These are phyloP conservation scores for Psilocybe mexicana DNA, from an alignment of 1,284 basidiomycete species.

Conservation along the genomic window DNA sequence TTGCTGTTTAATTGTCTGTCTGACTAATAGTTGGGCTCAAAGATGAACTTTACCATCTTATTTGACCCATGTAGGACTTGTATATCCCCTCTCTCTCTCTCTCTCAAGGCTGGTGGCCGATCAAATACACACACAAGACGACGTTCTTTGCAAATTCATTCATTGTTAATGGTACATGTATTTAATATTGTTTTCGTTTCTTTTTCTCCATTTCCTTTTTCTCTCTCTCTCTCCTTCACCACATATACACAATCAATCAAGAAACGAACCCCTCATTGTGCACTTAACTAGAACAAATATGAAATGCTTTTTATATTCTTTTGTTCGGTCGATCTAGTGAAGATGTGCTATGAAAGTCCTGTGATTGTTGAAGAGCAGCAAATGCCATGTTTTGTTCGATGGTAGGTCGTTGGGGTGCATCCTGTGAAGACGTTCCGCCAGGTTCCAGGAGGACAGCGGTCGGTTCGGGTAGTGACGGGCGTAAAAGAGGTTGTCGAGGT, in stretches of 20 bases:
- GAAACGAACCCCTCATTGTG: slow-evolving; percentile 24
- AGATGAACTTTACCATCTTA: not conserved
- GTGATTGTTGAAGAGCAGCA: slow-evolving; percentile 54
- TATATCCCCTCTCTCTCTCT: slow-evolving; percentile 12
- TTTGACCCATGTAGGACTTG: slow-evolving; percentile 20
- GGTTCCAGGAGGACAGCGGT: slow-evolving; percentile 58
- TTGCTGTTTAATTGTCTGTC: slow-evolving; percentile 18
- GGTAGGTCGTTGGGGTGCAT: slow-evolving; percentile 57
- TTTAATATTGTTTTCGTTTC: slow-evolving; percentile 22
- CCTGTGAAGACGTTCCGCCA: slow-evolving; percentile 43
- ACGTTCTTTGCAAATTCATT: slow-evolving; percentile 34
- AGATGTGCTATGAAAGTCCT: slow-evolving; percentile 16
- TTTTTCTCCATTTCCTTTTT: slow-evolving; percentile 11
- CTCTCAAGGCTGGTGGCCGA: slow-evolving; percentile 17
- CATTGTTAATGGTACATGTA: slow-evolving; percentile 26
- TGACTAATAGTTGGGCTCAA: slow-evolving; percentile 14
- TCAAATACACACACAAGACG: slow-evolving; percentile 27
- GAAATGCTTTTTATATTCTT: slow-evolving; percentile 16
- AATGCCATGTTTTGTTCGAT: slow-evolving; percentile 83
- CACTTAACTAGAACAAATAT: slow-evolving; percentile 18
- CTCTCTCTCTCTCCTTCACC: slow-evolving; percentile 15
- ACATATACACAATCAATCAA: slow-evolving; percentile 16
- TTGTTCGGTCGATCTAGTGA: slow-evolving; percentile 11
- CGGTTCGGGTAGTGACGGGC: slow-evolving; percentile 37
- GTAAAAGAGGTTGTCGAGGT: slow-evolving; percentile 23